These are phyloP conservation scores for Xylaria curta DNA, from an alignment of 495 filamentous ascomycete species.

Conservation along the genomic window DNA sequence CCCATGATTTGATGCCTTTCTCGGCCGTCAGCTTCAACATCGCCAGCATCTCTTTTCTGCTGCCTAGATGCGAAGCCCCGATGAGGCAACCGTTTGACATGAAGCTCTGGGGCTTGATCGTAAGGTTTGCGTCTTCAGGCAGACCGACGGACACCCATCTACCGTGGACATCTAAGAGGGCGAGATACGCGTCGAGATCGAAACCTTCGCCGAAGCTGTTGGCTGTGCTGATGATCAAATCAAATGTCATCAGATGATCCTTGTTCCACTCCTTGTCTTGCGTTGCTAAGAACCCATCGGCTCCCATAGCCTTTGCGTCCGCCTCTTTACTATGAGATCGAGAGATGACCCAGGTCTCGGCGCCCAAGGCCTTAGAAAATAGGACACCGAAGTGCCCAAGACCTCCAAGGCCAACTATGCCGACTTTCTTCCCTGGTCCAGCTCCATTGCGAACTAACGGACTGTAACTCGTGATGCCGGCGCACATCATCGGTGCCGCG, in stretches of 20 bases:
- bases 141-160: conserved; percentile 83
- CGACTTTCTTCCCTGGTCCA: conserved; percentile 82
- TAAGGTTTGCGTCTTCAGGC: conserved; percentile 78
- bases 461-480: conserved; percentile 80
- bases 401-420: conserved; percentile 73
- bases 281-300: conserved; percentile 75
- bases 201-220: conserved; percentile 57
- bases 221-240: conserved; percentile 67
- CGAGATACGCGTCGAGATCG: conserved; percentile 72
- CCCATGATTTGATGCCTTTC: conserved; percentile 81
- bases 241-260: conserved; percentile 60
- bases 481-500: conserved; percentile 89
- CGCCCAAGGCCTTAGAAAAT: conserved; percentile 74
- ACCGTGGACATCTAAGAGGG: conserved; percentile 82
- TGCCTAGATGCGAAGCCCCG: conserved; percentile 82
- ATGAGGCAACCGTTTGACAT: conserved; percentile 79
- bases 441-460: conserved; percentile 77
- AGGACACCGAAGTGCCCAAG: conserved; percentile 76
- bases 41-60: conserved; percentile 75
- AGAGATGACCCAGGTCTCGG: conserved; percentile 74
- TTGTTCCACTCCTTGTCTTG: conserved; percentile 70
- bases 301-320: conserved; percentile 71
- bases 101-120: conserved; percentile 78
- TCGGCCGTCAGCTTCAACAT: conserved; percentile 86
- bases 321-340: conserved; percentile 71